Conservation (phyloP, 2,329 filamentous ascomycete genomes). For the Gliomastix tumulicola region DNA sequence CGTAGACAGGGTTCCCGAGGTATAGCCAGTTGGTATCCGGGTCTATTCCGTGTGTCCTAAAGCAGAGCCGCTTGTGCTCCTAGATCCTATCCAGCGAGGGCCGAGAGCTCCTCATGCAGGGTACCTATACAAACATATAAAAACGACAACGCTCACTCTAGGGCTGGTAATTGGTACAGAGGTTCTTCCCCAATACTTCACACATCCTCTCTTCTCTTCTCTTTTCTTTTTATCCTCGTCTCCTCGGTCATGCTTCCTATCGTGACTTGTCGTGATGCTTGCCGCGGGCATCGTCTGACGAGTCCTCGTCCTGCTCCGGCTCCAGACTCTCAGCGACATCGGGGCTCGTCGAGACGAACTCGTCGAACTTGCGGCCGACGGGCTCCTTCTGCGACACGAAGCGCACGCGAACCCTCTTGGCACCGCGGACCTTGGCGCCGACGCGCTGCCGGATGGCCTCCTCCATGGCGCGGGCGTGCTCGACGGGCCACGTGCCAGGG, state of each 20-base stretch:
- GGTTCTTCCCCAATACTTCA: too few relatives aligned
- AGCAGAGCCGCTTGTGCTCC: too few relatives aligned
- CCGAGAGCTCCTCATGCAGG: too few relatives aligned
- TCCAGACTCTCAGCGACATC: constrained; percentile 40
- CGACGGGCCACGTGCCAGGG: constrained; percentile 68
- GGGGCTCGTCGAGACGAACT: constrained; percentile 66
- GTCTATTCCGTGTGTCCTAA: too few relatives aligned
- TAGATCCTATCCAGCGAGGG: too few relatives aligned
- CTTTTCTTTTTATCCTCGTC: neutral
- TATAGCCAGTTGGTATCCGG: too few relatives aligned
- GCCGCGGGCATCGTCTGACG: neutral
- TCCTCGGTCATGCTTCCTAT: neutral
- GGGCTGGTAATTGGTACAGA: too few relatives aligned
- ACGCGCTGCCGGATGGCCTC: constrained; percentile 64
- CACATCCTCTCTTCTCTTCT: neutral
- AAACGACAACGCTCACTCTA: too few relatives aligned
- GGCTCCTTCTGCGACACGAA: constrained; percentile 66
- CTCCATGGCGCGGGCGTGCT: constrained; percentile 64
- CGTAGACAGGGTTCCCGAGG: too few relatives aligned
- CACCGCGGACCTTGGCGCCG: constrained; percentile 72
- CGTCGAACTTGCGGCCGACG: constrained; percentile 59
- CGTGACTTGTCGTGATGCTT: constrained; percentile 17
- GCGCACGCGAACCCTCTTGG: constrained; percentile 74
- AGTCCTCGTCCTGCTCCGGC: constrained; percentile 43
- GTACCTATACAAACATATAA: too few relatives aligned